phyloP scores from a whole-genome alignment of 345 rosid species.

The Firmiana major region DNA sequence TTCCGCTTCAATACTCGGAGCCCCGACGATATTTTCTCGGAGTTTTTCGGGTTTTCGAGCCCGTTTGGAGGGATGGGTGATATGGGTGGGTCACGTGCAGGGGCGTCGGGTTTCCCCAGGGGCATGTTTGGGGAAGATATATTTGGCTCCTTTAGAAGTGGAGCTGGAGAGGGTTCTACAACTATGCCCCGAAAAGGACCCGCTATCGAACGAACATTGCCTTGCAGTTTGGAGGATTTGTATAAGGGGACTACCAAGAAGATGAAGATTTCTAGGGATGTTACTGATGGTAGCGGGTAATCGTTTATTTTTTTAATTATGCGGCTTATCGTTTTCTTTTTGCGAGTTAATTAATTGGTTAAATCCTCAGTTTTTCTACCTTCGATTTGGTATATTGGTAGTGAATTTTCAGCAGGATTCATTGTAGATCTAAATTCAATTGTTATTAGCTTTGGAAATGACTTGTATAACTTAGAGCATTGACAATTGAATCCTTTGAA shows the following conservation, averaged over 20 bases:
- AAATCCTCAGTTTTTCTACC: neutral
- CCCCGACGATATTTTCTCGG: slow-evolving; percentile 61
- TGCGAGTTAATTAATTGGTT: neutral
- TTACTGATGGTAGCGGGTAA: slow-evolving; percentile 59
- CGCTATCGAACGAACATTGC: slow-evolving; percentile 63
- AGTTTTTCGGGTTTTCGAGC: slow-evolving; percentile 55
- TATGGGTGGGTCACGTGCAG: slow-evolving; percentile 42
- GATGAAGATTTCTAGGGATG: slow-evolving; percentile 88
- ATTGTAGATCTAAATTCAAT: neutral
- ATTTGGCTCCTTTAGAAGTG: slow-evolving; percentile 33
- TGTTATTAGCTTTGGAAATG: neutral
- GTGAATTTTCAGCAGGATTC: neutral
- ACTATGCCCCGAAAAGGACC: slow-evolving; percentile 54
- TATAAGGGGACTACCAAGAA: slow-evolving; percentile 80
- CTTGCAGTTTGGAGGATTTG: slow-evolving; percentile 85
- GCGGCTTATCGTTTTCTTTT: neutral
- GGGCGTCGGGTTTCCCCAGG: slow-evolving; percentile 42
- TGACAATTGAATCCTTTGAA: neutral
- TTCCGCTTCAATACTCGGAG: slow-evolving; percentile 55
- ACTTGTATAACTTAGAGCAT: neutral
- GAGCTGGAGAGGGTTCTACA: slow-evolving; percentile 39
- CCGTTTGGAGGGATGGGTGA: slow-evolving; percentile 51
- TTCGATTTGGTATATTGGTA: neutral
- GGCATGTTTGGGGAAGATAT: slow-evolving; percentile 48
- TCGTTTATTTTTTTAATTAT: slow-evolving; percentile 16